These are phyloP conservation scores for Neoarthrinium moseri DNA, from an alignment of 2,329 filamentous ascomycete genomes.

Conservation along the genomic window DNA sequence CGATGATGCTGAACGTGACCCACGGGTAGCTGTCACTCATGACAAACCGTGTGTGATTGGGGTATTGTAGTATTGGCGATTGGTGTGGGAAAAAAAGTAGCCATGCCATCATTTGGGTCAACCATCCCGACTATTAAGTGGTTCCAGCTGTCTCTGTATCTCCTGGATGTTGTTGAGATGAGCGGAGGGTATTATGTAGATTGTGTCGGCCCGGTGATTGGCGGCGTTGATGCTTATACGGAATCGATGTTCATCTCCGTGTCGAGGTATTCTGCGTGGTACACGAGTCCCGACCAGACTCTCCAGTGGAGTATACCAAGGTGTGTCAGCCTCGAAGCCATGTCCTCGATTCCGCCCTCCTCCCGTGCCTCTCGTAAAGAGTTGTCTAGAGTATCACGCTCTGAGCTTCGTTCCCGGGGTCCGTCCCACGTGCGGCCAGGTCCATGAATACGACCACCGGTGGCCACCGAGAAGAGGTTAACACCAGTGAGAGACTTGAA, in stretches of 20 bases:
- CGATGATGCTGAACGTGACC: background rate
- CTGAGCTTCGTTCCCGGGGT: conserved; percentile 26
- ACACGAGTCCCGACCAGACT: conserved; percentile 78
- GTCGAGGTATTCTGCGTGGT: conserved; percentile 43
- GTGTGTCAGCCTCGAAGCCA: conserved; percentile 78
- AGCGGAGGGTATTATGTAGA: background rate
- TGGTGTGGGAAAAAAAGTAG: background rate
- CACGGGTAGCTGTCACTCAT: background rate
- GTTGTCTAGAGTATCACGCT: conserved; percentile 25
- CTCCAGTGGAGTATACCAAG: conserved; percentile 86
- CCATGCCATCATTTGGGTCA: no score
- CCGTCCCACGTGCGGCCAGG: conserved; percentile 34
- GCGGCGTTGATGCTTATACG: background rate
- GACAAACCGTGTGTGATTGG: no score
- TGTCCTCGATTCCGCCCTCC: conserved; percentile 58
- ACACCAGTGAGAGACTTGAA: conserved; percentile 53
- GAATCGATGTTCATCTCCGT: conserved; percentile 16
- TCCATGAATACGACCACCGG: conserved; percentile 45
- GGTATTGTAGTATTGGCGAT: background rate
- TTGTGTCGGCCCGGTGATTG: background rate
- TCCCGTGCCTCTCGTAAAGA: conserved; percentile 43
- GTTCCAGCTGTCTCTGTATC: conserved; percentile 7
- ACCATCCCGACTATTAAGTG: conserved; percentile 1
- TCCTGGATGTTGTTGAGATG: conserved; percentile 6
- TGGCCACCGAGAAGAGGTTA: conserved; percentile 54